Conservation (phyloP, 139 green algal species). For the Picochlorum sp. region DNA sequence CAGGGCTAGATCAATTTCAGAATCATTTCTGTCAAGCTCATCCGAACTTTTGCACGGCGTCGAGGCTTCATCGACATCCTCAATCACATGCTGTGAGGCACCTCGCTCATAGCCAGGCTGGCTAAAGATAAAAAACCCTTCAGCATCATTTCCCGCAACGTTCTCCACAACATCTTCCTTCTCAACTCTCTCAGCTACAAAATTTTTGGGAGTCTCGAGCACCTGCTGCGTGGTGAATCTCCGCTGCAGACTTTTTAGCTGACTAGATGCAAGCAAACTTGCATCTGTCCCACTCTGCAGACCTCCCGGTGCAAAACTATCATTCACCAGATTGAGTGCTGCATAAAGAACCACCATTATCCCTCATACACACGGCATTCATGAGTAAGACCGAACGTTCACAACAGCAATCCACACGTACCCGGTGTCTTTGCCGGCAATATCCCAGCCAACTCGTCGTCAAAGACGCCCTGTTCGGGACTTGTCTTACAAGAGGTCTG, state of each 20-base stretch:
- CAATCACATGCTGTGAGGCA: slow-evolving; percentile 7
- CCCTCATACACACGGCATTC: no score
- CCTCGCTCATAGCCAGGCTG: slow-evolving; percentile 28
- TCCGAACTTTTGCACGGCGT: background rate
- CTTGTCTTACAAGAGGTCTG: no score
- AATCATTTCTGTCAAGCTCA: background rate
- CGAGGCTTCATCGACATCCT: background rate
- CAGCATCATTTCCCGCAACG: slow-evolving; percentile 4
- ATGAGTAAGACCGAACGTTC: no score
- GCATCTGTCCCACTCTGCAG: no score
- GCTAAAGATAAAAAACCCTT: slow-evolving; percentile 26
- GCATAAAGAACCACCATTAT: no score
- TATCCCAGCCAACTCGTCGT: no score
- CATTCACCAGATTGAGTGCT: no score
- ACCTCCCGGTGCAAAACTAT: no score
- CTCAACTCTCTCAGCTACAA: background rate
- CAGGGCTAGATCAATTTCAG: background rate
- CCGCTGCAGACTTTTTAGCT: slow-evolving; percentile 28
- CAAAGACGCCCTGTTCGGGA: no score
- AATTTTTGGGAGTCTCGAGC: slow-evolving; percentile 17
- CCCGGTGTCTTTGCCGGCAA: background rate
- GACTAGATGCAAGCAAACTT: slow-evolving; percentile 7
- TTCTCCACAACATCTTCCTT: slow-evolving; percentile 8
- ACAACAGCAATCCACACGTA: no score
- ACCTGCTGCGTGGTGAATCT: slow-evolving; percentile 23